A percentile compares a stretch with the other conserved stretches of the same genome.
Conservation (phyloP, 1,139 yeast species). For the Nakaseomyces uthaithaninus region DNA sequence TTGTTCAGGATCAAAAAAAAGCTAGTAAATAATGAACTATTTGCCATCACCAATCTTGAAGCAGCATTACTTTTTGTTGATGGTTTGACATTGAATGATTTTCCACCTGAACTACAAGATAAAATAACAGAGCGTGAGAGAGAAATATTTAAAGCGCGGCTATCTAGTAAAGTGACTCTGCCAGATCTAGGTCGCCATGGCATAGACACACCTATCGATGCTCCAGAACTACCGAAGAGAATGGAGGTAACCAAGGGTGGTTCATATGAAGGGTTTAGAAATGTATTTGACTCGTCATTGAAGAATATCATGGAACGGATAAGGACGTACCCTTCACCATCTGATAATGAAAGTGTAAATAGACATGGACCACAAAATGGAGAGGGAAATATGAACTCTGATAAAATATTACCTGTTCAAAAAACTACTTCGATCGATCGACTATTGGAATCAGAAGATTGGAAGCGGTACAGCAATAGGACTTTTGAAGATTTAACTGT, state of each 20-base stretch:
- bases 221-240: conserved; percentile 6
- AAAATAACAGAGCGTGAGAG: conserved; percentile 15
- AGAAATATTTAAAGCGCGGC: conserved; percentile 14
- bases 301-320: conserved; percentile 27
- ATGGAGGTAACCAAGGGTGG: conserved; percentile 15
- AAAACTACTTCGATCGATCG: conserved; percentile 4
- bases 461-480: conserved; percentile 20
- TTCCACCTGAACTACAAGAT: conserved; percentile 29
- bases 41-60: conserved; percentile 55
- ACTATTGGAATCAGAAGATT: conserved; percentile 10
- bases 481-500: conserved; percentile 28
- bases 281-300: conserved; percentile 27
- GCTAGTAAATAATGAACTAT: conserved; percentile 44
- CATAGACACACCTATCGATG: conserved; percentile 1
- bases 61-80: conserved; percentile 53
- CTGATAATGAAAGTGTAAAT: conserved; percentile 1
- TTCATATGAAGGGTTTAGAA: conserved; percentile 24
- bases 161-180: conserved; percentile 17
- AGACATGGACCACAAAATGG: conserved; percentile 6
- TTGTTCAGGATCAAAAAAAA: conserved; percentile 45
- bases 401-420: conserved; percentile 2
- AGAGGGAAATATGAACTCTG: neutral
- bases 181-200: conserved; percentile 11
- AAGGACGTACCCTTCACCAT: conserved; percentile 21
- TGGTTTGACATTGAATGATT: conserved; percentile 38